Evolutionary conservation across 2,329 filamentous ascomycete genomes (phyloP), one percentile per base, ranked within the genome.

Genomic region (Botrytis tulipae): DNA sequence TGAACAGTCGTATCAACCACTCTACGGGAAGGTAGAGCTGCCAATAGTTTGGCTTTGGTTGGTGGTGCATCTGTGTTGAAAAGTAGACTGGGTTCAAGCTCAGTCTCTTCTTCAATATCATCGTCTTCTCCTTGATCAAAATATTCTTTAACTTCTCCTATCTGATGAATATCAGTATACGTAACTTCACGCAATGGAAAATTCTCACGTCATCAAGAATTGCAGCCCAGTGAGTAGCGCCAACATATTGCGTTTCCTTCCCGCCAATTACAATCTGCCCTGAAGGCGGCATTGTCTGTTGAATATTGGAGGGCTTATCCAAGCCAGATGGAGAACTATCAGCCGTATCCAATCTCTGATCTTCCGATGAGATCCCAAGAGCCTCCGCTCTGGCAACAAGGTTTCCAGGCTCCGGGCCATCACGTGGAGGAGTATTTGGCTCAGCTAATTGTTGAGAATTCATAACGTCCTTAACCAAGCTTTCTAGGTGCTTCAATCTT

Each of bases 211-310:
- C 86, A 77, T 89, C 86, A 18, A 90, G 80, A 80, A 90, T 88
- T 3, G 88, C 88, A 82, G 89, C 86, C 76, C 87, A 89, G 74
- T 90, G 87, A 62, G 88, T 89, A 6, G 87, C 87, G 1, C 88
- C 88, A 7, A 90, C 84, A 76, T 88, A 90, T 7, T 84, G 87
- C 3, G 76, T 84, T 84, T 82, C 83, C 69, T 81, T 80, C 51
- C 83, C 79, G 3, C 84, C 82, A 35, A 82, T 80, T 32, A 88
- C 82, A 10, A 88, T 82, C 71, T 86, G 83, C 0, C 83, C 85
- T 25, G 74, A 73, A 62, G 66, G 22, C 44, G 32, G 35, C 10
- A 32, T 22, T 12, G 25, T 10, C 54, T 59, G 61, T 46, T 44
- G 14, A 20, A 18, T 4, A 20, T 20, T 44, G 5, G 61, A 7